A percentile compares a stretch with the other conserved stretches of the same genome.
Evolutionary conservation across 164 flowering plant species (phyloP).

Genomic region (Magnolia officinalis): DNA sequence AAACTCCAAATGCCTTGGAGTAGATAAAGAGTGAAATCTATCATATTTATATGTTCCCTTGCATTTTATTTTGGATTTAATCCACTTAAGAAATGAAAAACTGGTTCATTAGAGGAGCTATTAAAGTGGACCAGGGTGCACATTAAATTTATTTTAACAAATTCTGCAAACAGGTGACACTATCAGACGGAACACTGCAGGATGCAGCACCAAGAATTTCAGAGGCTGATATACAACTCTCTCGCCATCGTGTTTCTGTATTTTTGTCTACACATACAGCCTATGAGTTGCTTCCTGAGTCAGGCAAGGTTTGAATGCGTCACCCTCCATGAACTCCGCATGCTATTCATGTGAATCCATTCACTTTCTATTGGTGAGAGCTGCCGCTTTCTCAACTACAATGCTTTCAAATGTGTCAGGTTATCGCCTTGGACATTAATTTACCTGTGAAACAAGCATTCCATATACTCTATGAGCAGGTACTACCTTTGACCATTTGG

Average conservation of each 20-base stretch:
- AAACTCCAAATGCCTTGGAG: too few relatives aligned
- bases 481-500: slow-evolving; percentile 17
- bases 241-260: slow-evolving; percentile 63
- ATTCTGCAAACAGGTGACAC: slow-evolving; percentile 32
- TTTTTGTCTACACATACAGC: slow-evolving; percentile 69
- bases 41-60: too few relatives aligned
- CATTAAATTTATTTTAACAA: neutral
- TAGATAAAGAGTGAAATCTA: too few relatives aligned
- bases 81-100: neutral
- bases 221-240: slow-evolving; percentile 58
- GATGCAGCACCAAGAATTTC: slow-evolving; percentile 48
- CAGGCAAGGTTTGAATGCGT: slow-evolving; percentile 78
- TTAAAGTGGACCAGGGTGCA: slow-evolving; percentile 3
- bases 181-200: slow-evolving; percentile 41
- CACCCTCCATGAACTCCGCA: slow-evolving; percentile 13
- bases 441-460: slow-evolving; percentile 93
- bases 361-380: neutral
- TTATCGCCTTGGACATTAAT: slow-evolving; percentile 73
- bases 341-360: neutral
- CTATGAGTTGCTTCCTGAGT: slow-evolving; percentile 82
- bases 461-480: slow-evolving; percentile 89
- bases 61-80: neutral
- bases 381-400: neutral
- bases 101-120: neutral
- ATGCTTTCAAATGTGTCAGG: slow-evolving; percentile 34